phyloP scores from a whole-genome alignment of 2,329 filamentous ascomycete genomes.

The Ascochyta pisi region DNA sequence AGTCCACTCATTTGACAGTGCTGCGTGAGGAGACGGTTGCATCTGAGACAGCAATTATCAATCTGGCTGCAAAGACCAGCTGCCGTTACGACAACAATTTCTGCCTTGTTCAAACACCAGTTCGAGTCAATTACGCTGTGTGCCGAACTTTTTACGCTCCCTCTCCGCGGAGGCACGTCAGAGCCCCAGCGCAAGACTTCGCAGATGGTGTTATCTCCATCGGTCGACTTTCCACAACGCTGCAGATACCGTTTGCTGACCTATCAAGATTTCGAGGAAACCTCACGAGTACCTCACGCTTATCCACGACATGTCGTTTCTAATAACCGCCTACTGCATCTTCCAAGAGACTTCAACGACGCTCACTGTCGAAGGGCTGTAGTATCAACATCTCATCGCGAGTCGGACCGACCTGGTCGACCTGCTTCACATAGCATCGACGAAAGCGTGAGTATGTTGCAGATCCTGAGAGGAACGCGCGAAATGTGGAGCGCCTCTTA shows the following conservation, averaged over 20 bases:
- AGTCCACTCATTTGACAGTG: background rate
- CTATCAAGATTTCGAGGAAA: background rate
- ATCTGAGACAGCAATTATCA: slow-evolving; percentile 7
- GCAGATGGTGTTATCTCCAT: background rate
- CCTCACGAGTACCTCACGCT: background rate
- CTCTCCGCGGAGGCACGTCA: background rate
- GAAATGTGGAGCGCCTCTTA: background rate
- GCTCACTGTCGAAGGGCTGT: background rate
- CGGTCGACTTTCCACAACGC: background rate
- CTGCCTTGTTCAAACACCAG: background rate
- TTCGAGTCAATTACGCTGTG: background rate
- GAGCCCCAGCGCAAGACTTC: background rate
- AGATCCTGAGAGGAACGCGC: background rate
- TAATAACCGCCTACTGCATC: background rate
- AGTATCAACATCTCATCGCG: slow-evolving; percentile 4
- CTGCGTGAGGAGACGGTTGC: slow-evolving; percentile 4
- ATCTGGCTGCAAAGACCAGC: background rate
- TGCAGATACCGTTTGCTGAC: background rate
- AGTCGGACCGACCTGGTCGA: slow-evolving; percentile 52
- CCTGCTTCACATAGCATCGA: slow-evolving; percentile 25
- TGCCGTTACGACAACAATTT: background rate
- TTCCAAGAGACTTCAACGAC: too few relatives aligned
- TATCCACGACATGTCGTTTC: background rate
- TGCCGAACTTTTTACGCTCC: background rate
- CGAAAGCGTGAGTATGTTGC: slow-evolving; percentile 1